Evolutionary conservation across 2,329 filamentous ascomycete genomes (phyloP), one percentile per base, ranked within the genome.

Genomic region (Lasiodiplodia citricola): DNA sequence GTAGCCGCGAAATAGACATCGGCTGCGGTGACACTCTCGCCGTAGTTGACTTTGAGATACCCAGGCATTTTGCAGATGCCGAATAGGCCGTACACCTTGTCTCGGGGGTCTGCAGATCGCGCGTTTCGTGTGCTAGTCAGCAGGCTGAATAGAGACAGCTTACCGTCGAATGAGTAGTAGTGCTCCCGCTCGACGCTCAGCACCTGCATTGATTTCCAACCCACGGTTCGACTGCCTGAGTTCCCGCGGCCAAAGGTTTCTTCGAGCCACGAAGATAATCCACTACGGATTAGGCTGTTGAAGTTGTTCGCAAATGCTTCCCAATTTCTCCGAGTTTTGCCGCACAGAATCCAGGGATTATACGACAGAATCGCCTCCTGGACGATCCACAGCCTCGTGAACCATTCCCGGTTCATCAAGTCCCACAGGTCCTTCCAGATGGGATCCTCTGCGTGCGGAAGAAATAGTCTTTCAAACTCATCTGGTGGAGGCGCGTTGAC

Each of bases 61-160:
- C 56, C 31, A 1, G 69, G 70, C 44, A 18, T 47, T 4, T 69
- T 44, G 28, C 68, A 62, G 23, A 74, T 68, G 5, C 73, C 74
- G 14, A 75, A 70, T 0, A 75, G 69, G 18, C 74, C 74, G 31
- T 75, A 76, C 0, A 74, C 70, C 52, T 76, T 76, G 60, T 76
- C 74, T 44, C 74, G 75, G 2, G 71, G 69, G 2, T 75, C 69
- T 2, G 68, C 69, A 18, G 73, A 72, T 5, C 70, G 68, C 0
- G 74, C 74, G 51, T 75, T 75, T 16, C 74, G 69, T 13, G 74
- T 72, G 4, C 62, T 65, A 11, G 74, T 71, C 2, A 76, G 68
- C 5, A 60, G 62, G 3, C 69, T 69, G 1, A 75, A 44, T 55
- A 69, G 54, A 2, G 47, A 10, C 4, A 23, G 57, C 31, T 35